Conservation (phyloP, 352 stramenopile genomes). For the Phytophthora multivora region DNA sequence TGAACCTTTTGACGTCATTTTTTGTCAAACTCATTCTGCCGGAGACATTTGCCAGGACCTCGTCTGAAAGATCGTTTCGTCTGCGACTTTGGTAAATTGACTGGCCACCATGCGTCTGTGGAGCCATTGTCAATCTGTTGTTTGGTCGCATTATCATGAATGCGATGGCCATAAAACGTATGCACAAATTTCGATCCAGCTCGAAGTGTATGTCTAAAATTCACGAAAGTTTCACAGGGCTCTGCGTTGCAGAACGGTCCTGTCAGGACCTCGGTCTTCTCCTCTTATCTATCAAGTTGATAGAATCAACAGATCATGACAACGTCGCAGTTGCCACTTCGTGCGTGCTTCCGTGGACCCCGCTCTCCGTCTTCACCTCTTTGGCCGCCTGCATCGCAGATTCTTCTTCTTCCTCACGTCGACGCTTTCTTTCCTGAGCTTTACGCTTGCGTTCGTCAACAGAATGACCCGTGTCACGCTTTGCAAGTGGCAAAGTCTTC, state of each 20-base stretch:
- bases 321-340: conserved; percentile 10
- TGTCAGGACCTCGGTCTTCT: background rate
- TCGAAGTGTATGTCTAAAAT: conserved; percentile 6
- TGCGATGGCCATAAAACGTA: background rate
- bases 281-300: conserved; percentile 16
- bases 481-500: conserved; percentile 66
- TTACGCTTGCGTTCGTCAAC: conserved; percentile 82
- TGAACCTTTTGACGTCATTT: background rate
- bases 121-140: conserved; percentile 3
- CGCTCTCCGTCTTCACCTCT: conserved; percentile 20
- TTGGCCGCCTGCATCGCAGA: conserved; percentile 12
- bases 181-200: background rate
- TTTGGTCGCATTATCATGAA: conserved; percentile 10
- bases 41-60: conserved; percentile 14
- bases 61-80: conserved; percentile 15
- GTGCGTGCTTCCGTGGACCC: conserved; percentile 7
- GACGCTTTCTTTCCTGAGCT: conserved; percentile 76
- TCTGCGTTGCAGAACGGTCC: background rate
- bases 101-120: conserved; percentile 18
- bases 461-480: conserved; percentile 75
- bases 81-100: conserved; percentile 18
- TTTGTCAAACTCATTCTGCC: conserved; percentile 17
- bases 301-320: conserved; percentile 24
- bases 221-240: conserved; percentile 6
- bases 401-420: conserved; percentile 40